These are phyloP conservation scores for Hippophae gyantsensis DNA, from an alignment of 306 rosid genomes.

Conservation along the genomic window DNA sequence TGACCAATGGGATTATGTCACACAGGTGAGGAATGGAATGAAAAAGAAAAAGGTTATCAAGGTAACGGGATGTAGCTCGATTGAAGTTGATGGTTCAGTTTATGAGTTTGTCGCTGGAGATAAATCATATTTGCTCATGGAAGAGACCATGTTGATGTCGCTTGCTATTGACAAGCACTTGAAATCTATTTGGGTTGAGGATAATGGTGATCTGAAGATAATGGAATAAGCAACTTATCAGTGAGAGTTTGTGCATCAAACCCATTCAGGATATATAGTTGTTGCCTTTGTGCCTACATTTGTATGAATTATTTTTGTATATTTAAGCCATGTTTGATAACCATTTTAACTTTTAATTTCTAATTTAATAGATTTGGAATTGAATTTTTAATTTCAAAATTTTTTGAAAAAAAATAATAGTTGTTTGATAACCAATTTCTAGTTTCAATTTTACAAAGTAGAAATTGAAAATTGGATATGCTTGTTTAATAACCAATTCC, in stretches of 20 bases:
- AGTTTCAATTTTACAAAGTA: too few species aligned
- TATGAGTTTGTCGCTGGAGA: slow-evolving; percentile 35
- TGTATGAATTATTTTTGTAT: background rate
- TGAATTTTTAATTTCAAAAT: too few species aligned
- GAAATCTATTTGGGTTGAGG: slow-evolving; percentile 18
- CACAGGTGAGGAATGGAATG: slow-evolving; percentile 32
- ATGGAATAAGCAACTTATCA: background rate
- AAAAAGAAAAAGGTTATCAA: slow-evolving; percentile 27
- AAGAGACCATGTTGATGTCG: slow-evolving; percentile 17
- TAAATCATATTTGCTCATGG: slow-evolving; percentile 17
- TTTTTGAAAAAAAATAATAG: too few species aligned
- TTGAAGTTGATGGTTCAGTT: slow-evolving; percentile 30
- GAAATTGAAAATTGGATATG: too few species aligned
- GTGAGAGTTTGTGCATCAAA: background rate
- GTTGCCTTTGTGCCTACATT: background rate
- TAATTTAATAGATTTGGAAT: background rate
- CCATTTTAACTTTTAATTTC: background rate
- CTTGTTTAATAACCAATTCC: too few species aligned
- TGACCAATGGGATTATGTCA: slow-evolving; percentile 32
- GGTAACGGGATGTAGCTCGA: slow-evolving; percentile 35
- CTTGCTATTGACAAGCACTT: slow-evolving; percentile 25
- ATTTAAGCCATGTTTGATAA: background rate
- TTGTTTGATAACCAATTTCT: too few species aligned
- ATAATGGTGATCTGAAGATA: slow-evolving; percentile 5
- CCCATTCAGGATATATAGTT: background rate